phyloP scores from a whole-genome alignment of 208 protist species.

The Trypanosoma congolense region DNA sequence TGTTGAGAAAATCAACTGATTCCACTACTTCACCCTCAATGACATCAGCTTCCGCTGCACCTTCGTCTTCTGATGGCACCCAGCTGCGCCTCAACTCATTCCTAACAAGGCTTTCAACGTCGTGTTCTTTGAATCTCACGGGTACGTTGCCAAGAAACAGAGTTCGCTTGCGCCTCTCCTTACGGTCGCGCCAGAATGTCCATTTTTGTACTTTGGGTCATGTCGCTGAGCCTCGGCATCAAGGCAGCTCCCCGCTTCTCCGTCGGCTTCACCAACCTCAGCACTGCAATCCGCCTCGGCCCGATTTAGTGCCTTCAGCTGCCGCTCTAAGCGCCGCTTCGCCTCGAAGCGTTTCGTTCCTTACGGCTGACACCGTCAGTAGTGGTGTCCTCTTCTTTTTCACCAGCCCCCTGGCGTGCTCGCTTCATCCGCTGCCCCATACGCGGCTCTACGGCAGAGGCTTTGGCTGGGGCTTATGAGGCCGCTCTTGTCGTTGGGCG shows the following conservation, averaged over 20 bases:
- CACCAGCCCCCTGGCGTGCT: constrained; percentile 6
- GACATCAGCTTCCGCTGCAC: constrained; percentile 20
- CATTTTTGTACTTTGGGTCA: constrained; percentile 77
- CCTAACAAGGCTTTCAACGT: constrained; percentile 66
- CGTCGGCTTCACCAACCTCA: background rate
- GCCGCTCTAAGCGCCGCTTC: constrained; percentile 45
- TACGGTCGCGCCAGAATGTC: constrained; percentile 82
- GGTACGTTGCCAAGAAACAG: constrained; percentile 85
- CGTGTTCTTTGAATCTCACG: constrained; percentile 30
- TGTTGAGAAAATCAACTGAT: constrained; percentile 64
- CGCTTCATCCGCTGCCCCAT: background rate
- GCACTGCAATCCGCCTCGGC: constrained; percentile 2
- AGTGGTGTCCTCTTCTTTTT: constrained; percentile 4
- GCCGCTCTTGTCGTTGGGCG: no score
- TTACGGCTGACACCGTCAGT: constrained; percentile 49
- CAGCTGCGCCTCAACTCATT: background rate
- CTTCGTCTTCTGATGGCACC: constrained; percentile 16
- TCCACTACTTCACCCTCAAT: constrained; percentile 32
- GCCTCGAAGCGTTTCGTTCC: constrained; percentile 54
- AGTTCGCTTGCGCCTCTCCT: constrained; percentile 68
- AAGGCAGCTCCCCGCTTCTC: background rate
- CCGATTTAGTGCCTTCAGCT: constrained; percentile 44
- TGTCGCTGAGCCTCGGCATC: constrained; percentile 31
- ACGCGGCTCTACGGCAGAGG: no score
- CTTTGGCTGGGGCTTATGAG: no score